Evolutionary conservation across 2,329 filamentous ascomycete genomes (phyloP).

Genomic region (Pseudogymnoascus sp.): DNA sequence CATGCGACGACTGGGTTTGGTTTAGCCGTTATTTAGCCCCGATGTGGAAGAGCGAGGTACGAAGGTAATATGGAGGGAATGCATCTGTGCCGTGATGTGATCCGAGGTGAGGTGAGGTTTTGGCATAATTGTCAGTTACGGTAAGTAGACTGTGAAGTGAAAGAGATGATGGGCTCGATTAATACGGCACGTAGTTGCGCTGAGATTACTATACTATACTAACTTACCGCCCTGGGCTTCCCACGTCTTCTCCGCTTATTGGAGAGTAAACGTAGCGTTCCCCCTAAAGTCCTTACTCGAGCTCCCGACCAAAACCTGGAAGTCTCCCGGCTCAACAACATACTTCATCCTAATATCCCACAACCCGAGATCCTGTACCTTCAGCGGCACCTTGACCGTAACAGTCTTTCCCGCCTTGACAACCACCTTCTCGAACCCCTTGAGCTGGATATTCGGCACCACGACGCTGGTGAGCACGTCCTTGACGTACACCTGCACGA

Average conservation of each 20-base stretch:
- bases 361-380: slow-evolving; percentile 60
- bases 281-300: slow-evolving; percentile 49
- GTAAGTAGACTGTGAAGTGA: not conserved
- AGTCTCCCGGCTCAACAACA: slow-evolving; percentile 66
- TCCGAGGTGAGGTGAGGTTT: not conserved
- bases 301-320: slow-evolving; percentile 54
- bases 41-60: not conserved
- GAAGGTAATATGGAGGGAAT: not conserved
- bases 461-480: slow-evolving; percentile 48
- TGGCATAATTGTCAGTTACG: not conserved
- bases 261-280: slow-evolving; percentile 50
- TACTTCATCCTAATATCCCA: slow-evolving; percentile 68
- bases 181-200: not conserved
- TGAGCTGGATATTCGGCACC: slow-evolving; percentile 58
- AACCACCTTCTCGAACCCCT: slow-evolving; percentile 64
- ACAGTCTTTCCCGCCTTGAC: slow-evolving; percentile 47
- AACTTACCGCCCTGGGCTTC: not conserved
- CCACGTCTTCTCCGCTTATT: not conserved
- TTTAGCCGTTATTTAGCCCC: not conserved
- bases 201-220: not conserved
- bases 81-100: not conserved
- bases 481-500: slow-evolving; percentile 51
- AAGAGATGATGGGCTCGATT: not conserved
- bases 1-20: not conserved
- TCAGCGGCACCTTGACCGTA: slow-evolving; percentile 51